Base-by-base conservation (phyloP, 2,329 filamentous ascomycete genomes). In the Botrytis pseudocinerea region DNA sequence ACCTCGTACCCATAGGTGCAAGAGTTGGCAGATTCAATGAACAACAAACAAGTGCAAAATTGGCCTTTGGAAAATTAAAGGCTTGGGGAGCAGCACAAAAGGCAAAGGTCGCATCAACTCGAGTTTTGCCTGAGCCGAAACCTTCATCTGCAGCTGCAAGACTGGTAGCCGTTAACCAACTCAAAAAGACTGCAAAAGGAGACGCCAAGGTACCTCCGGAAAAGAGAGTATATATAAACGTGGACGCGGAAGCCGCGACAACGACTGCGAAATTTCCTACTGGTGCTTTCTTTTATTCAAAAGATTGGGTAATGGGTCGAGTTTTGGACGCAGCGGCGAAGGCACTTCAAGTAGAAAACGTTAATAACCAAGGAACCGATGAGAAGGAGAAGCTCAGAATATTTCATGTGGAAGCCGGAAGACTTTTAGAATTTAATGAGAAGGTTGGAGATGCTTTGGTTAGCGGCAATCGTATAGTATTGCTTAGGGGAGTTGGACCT, bases 331-430 rank as follows among this genome's bases (percentile, higher is more conserved):
- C 91, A 8, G 93, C 93, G 25, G 93, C 94, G 0, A 91, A 88
- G 82, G 88, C 88, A 73, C 81, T 97, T 74, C 93, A 95, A 83
- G 90, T 97, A 14, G 87, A 92, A 79, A 97, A 97, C 77, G 83
- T 95, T 76, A 97, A 97, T 80, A 97, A 97, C 78, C 87, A 92
- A 77, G 91, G 89, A 0, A 88, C 87, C 4, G 87, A 91, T 20
- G 93, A 97, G 83, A 90, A 92, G 80, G 91, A 94, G 74, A 92
- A 92, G 82, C 82, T 99, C 76, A 85, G 96, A 14, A 90, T 99
- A 0, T 99, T 97, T 80, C 95, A 98, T 81, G 93, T 99, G 0
- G 95, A 99, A 80, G 93, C 92, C 0, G 96, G 96, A 0, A 85
- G 94, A 73, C 82, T 99, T 75, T 82, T 99, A 76, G 95, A 96